Percentiles rank a stretch among this genome's conserved stretches.
Evolutionary conservation across 2,329 filamentous ascomycete genomes (phyloP).

Genomic region (Botrytis deweyae): DNA sequence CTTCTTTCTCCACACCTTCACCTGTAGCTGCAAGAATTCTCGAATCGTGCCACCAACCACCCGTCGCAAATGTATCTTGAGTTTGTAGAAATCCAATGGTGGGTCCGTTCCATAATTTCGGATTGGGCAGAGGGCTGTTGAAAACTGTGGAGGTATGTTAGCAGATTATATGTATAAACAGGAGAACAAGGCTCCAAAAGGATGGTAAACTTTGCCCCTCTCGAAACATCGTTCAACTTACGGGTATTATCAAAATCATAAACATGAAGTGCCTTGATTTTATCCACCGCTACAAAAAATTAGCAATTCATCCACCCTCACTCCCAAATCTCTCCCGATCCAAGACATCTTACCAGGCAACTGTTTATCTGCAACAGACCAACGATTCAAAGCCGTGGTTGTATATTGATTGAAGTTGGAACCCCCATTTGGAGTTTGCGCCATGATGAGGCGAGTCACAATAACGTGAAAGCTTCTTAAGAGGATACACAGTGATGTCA

Average conservation of each 20-base stretch:
- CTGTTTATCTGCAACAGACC: conserved; percentile 75
- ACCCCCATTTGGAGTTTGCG: conserved; percentile 26
- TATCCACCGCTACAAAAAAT: conserved; percentile 52
- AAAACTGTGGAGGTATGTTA: conserved; percentile 61
- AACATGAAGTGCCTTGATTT: conserved; percentile 79
- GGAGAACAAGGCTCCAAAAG: background rate
- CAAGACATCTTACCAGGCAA: conserved; percentile 56
- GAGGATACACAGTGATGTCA: too few species aligned
- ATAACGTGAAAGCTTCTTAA: conserved; percentile 14
- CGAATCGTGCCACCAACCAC: conserved; percentile 96
- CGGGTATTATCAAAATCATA: conserved; percentile 98
- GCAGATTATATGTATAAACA: background rate
- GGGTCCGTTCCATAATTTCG: conserved; percentile 76
- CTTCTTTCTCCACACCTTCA: conserved; percentile 77
- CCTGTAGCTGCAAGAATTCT: conserved; percentile 84
- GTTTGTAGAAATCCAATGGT: conserved; percentile 76
- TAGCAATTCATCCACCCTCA: conserved; percentile 19
- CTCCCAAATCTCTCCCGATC: background rate
- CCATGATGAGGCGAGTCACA: conserved; percentile 26
- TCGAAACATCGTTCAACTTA: conserved; percentile 46
- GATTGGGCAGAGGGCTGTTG: conserved; percentile 84
- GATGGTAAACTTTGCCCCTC: background rate
- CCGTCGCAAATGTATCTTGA: conserved; percentile 74
- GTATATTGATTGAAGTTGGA: conserved; percentile 46
- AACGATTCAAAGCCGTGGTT: conserved; percentile 74